Conservation (phyloP, 2,329 filamentous ascomycete genomes). For the Laburnicola sp. region DNA sequence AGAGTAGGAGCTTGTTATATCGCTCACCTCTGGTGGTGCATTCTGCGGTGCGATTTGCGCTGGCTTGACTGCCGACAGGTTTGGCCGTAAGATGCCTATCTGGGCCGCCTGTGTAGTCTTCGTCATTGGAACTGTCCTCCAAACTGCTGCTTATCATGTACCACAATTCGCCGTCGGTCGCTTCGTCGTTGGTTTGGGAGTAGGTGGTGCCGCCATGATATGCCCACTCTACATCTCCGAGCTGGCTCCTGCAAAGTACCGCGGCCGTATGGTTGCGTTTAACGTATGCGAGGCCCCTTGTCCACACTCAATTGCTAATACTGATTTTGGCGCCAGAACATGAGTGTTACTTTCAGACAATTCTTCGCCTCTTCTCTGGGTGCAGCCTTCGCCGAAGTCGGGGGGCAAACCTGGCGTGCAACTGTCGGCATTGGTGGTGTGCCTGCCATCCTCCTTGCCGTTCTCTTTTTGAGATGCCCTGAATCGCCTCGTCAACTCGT, state of each 20-base stretch:
- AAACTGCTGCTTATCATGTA: constrained; percentile 31
- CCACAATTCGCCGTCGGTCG: constrained; percentile 35
- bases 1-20: constrained; percentile 47
- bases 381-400: constrained; percentile 41
- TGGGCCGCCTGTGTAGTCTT: constrained; percentile 34
- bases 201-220: constrained; percentile 37
- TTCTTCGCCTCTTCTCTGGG: constrained; percentile 39
- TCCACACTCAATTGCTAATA: too few species aligned
- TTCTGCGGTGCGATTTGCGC: constrained; percentile 44
- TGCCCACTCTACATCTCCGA: constrained; percentile 38
- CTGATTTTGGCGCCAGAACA: constrained; percentile 20
- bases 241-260: constrained; percentile 36
- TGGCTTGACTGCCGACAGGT: constrained; percentile 42
- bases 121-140: constrained; percentile 33
- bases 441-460: constrained; percentile 41
- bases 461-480: constrained; percentile 41
- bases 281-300: constrained; percentile 15
- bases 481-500: constrained; percentile 46
- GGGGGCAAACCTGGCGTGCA: constrained; percentile 39
- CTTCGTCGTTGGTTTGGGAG: constrained; percentile 37
- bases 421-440: constrained; percentile 44
- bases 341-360: constrained; percentile 37
- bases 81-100: constrained; percentile 38
- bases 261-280: constrained; percentile 43
- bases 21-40: constrained; percentile 44